These are phyloP conservation scores for Daucus carota DNA, from an alignment of 129 eudicot species.

Conservation along the genomic window DH1_v3.0 NC_030388.2:1916001-1916500, in stretches of 20 bases:
- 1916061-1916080: background rate
- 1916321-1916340: background rate
- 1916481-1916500: conserved; percentile 30
- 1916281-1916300: conserved; percentile 42
- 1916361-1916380: conserved; percentile 19
- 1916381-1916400: conserved; percentile 34
- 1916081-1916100: background rate
- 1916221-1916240: conserved; percentile 22
- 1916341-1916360: background rate
- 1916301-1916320: background rate
- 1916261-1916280: conserved; percentile 25
- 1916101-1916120: background rate
- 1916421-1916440: conserved; percentile 3
- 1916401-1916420: conserved; percentile 17
- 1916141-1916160: background rate
- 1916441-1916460: background rate
- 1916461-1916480: conserved; percentile 50
- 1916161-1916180: conserved; percentile 37
- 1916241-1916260: conserved; percentile 5
- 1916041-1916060: background rate
- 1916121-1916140: background rate
- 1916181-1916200: conserved; percentile 44
- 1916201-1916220: conserved; percentile 36
- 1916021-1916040: background rate
- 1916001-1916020: conserved; percentile 37